Percentiles rank a stretch among this genome's conserved stretches.
phyloP scores from a whole-genome alignment of 805 yeast genomes.

The Ogataea nitratoaversa region DNA sequence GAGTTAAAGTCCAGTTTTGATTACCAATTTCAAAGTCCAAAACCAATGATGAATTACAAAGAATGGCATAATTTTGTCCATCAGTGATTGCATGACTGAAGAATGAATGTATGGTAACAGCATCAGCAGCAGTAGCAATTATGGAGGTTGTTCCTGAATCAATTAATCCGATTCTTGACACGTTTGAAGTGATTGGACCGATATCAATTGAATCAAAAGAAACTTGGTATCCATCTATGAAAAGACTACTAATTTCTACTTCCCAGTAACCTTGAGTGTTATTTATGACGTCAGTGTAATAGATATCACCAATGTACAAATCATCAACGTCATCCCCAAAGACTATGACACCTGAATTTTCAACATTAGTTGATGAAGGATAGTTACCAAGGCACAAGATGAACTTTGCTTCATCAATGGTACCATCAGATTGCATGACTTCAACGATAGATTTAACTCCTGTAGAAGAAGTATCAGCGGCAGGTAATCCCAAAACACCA shows the following conservation, averaged over 20 bases:
- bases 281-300: conserved; percentile 34
- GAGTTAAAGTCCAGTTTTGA: conserved; percentile 39
- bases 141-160: conserved; percentile 69
- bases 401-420: conserved; percentile 37
- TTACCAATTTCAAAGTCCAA: conserved; percentile 42
- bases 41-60: conserved; percentile 44
- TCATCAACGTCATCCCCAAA: conserved; percentile 37
- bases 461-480: conserved; percentile 33
- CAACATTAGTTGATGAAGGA: conserved; percentile 13
- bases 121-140: conserved; percentile 52
- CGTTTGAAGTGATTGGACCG: conserved; percentile 13
- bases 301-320: conserved; percentile 38
- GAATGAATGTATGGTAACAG: conserved; percentile 47
- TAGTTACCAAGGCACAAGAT: conserved; percentile 40
- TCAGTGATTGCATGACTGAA: conserved; percentile 49
- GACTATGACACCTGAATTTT: conserved; percentile 39
- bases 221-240: conserved; percentile 31
- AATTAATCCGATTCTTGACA: conserved; percentile 42
- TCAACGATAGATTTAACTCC: conserved; percentile 38
- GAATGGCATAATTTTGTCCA: conserved; percentile 59
- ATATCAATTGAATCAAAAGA: conserved; percentile 29
- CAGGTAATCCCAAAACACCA: conserved; percentile 60
- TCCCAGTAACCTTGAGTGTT: conserved; percentile 47
- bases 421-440: conserved; percentile 31
- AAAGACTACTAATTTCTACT: conserved; percentile 36